A percentile compares a stretch with the other conserved stretches of the same genome.
Evolutionary conservation across 1,284 basidiomycete genomes (phyloP).

Genomic region (Boletus calvinii): DNA sequence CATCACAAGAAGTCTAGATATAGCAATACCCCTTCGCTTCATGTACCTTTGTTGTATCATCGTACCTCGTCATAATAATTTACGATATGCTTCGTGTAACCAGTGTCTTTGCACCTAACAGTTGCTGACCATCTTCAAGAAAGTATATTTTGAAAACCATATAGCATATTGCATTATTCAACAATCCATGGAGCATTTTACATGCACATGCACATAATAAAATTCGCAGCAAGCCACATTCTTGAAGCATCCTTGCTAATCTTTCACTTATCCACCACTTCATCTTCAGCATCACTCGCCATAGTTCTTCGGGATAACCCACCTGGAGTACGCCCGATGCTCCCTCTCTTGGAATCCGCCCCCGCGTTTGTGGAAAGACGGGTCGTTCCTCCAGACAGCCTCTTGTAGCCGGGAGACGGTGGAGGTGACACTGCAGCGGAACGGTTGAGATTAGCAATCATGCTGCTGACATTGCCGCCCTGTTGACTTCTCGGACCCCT

Average conservation of each 20-base stretch:
- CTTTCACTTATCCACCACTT: slow-evolving; percentile 45
- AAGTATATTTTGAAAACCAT: too few species aligned
- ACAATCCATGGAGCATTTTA: background rate
- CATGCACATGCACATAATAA: background rate
- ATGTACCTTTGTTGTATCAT: slow-evolving; percentile 24
- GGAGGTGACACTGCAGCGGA: slow-evolving; percentile 39
- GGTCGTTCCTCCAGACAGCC: slow-evolving; percentile 44
- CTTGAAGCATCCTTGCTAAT: background rate
- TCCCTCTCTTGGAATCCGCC: slow-evolving; percentile 34
- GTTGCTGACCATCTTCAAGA: too few species aligned
- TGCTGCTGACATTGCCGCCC: slow-evolving; percentile 48
- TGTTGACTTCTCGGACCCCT: slow-evolving; percentile 43
- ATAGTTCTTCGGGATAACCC: slow-evolving; percentile 71
- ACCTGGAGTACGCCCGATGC: slow-evolving; percentile 44
- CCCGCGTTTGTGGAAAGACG: slow-evolving; percentile 27
- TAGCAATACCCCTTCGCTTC: background rate
- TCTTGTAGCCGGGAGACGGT: slow-evolving; percentile 40
- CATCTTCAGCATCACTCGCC: slow-evolving; percentile 79
- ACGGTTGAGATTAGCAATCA: slow-evolving; percentile 56
- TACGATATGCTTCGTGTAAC: slow-evolving; percentile 34
- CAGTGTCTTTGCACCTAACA: background rate
- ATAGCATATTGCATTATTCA: background rate
- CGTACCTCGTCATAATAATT: slow-evolving; percentile 30
- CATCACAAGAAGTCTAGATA: slow-evolving; percentile 37
- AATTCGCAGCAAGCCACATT: background rate